Conservation (phyloP, 208 protist species). For the Wallacemonas sp. region DNA sequence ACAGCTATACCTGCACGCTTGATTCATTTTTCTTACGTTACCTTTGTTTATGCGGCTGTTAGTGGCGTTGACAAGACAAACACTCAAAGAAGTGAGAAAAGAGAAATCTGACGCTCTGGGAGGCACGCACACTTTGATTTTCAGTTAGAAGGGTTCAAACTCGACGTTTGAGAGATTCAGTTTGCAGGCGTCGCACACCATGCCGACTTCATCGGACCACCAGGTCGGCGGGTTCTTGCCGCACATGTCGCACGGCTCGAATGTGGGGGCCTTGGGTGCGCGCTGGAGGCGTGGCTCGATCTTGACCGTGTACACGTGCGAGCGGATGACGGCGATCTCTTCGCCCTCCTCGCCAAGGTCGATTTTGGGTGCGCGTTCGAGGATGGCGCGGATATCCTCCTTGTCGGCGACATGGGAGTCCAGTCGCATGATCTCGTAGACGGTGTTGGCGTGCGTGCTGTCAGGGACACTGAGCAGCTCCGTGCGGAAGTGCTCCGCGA, state of each 20-base stretch:
- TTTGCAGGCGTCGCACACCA: constrained; percentile 74
- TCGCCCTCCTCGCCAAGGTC: constrained; percentile 64
- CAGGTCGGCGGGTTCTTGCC: constrained; percentile 64
- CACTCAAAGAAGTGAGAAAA: too few relatives aligned
- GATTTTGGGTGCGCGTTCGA: constrained; percentile 57
- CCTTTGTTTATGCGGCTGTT: too few relatives aligned
- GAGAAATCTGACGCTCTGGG: too few relatives aligned
- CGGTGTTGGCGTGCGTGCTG: constrained; percentile 46
- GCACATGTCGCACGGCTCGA: constrained; percentile 85
- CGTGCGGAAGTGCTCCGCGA: constrained; percentile 84
- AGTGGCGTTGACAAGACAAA: too few relatives aligned
- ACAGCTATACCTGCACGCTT: too few relatives aligned
- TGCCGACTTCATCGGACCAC: constrained; percentile 78
- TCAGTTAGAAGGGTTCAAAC: constrained; percentile 64
- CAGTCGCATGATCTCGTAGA: constrained; percentile 91
- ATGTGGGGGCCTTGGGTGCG: constrained; percentile 76
- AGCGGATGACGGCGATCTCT: constrained; percentile 64
- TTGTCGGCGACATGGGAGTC: constrained; percentile 55
- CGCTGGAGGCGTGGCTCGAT: constrained; percentile 74
- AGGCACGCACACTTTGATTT: too few relatives aligned
- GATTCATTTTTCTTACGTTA: too few relatives aligned
- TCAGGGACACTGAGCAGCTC: constrained; percentile 65
- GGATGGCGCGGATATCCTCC: constrained; percentile 63
- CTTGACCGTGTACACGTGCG: constrained; percentile 65
- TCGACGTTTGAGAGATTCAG: constrained; percentile 27